Evolutionary conservation across 2,329 filamentous ascomycete species (phyloP), one percentile per base, ranked within the genome.

Genomic region (Lachnellula hyalina): DNA sequence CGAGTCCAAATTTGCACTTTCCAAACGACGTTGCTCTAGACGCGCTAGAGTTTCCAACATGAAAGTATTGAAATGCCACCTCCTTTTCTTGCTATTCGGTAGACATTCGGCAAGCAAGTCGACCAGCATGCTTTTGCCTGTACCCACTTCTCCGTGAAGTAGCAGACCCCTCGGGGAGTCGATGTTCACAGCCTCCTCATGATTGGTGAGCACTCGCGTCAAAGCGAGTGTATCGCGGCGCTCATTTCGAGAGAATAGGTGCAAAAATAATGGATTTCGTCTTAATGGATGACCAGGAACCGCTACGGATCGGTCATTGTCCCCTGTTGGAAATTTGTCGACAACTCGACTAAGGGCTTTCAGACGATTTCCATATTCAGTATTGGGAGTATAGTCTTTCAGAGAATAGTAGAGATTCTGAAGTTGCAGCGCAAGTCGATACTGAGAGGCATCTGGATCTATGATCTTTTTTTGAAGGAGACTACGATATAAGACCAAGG

Each of bases 61-160:
- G 64, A 94, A 94, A 0, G 87, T 90, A 68, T 90, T 90, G 72
- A 91, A 94, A 67, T 93, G 89, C 84, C 86, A 91, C 56, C 88
- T 76, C 62, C 80, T 77, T 73, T 93, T 93, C 65, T 84, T 85
- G 45, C 77, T 74, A 15, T 83, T 90, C 1, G 89, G 89, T 4
- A 94, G 72, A 49, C 86, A 87, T 50, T 90, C 85, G 14, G 87
- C 87, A n/a, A 94, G 82, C 0, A 94, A 74, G 65, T 93, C 89
- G 14, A 92, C 78, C n/a, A 94, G 78, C 87, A 94, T 91, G 5
- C 84, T 88, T 69, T 94, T 94, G 14, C 89, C 89, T 0, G 87
- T 90, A 11, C 89, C 89, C 1, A 94, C 89, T 66, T 91, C 88
- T 6, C 89, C 89, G 25, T 90, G 89, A 0, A 94, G 76, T 66